These are phyloP conservation scores for Komagataella pastoris DNA, from an alignment of 805 yeast genomes.

Conservation along the genomic window DNA sequence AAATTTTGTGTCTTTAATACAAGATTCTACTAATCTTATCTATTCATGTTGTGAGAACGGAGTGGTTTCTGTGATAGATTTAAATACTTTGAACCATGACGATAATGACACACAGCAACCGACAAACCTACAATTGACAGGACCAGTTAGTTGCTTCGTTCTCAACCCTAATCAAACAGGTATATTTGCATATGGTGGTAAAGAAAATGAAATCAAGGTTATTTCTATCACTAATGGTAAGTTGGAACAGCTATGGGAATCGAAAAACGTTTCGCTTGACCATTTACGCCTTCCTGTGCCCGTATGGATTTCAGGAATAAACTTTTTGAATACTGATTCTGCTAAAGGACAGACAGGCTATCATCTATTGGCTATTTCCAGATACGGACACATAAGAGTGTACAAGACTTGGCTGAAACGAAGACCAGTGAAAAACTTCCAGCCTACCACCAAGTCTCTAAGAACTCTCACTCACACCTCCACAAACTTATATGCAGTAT, in stretches of 20 bases:
- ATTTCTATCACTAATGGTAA: constrained; percentile 18
- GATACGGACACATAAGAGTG: constrained; percentile 60
- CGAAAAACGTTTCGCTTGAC: constrained; percentile 74
- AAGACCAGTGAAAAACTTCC: constrained; percentile 48
- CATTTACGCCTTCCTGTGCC: constrained; percentile 72
- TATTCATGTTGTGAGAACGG: constrained; percentile 22
- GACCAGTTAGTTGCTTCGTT: constrained; percentile 34
- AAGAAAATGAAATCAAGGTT: constrained; percentile 59
- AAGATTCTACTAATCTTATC: constrained; percentile 9
- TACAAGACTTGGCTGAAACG: constrained; percentile 61
- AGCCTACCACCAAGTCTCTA: constrained; percentile 31
- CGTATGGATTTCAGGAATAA: constrained; percentile 56
- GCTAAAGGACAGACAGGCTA: constrained; percentile 23
- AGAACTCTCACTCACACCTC: constrained; percentile 21
- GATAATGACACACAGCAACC: constrained; percentile 14
- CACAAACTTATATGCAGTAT: constrained; percentile 11
- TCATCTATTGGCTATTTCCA: constrained; percentile 52
- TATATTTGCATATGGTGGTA: constrained; percentile 74
- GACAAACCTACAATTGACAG: constrained; percentile 20
- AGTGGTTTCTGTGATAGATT: constrained; percentile 12
- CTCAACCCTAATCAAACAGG: constrained; percentile 33
- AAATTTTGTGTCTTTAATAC: constrained; percentile 22
- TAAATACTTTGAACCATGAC: constrained; percentile 5
- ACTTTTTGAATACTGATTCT: constrained; percentile 22
- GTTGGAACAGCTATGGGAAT: constrained; percentile 39